These are phyloP conservation scores for Cyberlindnera japonica DNA, from an alignment of 805 yeast species.

Conservation along the genomic window DNA sequence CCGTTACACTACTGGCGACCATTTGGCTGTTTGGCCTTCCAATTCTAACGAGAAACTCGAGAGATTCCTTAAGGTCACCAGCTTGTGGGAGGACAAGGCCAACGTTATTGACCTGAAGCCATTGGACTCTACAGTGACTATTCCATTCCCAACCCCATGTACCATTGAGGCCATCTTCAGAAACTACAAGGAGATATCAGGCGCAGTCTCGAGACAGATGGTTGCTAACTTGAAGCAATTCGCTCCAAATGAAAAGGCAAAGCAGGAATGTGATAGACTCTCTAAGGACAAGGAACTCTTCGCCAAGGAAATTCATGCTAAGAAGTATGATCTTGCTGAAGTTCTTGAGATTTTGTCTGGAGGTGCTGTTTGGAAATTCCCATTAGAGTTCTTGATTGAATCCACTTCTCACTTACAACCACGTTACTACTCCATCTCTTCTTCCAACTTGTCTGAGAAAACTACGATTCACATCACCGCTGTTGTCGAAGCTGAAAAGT, in stretches of 20 bases:
- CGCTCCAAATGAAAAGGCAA: conserved; percentile 64
- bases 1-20: conserved; percentile 93
- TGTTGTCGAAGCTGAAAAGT: conserved; percentile 62
- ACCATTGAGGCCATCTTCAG: conserved; percentile 86
- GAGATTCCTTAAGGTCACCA: conserved; percentile 62
- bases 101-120: conserved; percentile 61
- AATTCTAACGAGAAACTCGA: conserved; percentile 73
- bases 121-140: conserved; percentile 62
- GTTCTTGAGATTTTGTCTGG: conserved; percentile 58
- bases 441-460: conserved; percentile 78
- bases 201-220: conserved; percentile 89
- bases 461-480: conserved; percentile 80
- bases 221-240: conserved; percentile 69
- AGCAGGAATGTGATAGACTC: conserved; percentile 40
- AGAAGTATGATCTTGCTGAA: conserved; percentile 72
- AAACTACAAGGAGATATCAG: conserved; percentile 85
- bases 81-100: conserved; percentile 48
- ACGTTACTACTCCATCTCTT: conserved; percentile 93
- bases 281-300: conserved; percentile 68
- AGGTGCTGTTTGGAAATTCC: conserved; percentile 75
- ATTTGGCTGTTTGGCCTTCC: conserved; percentile 91
- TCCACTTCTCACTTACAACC: conserved; percentile 80
- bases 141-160: conserved; percentile 74
- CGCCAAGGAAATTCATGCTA: conserved; percentile 57
- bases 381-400: conserved; percentile 83